Percentiles rank a stretch among this genome's conserved stretches.
Conservation (phyloP, 1,284 basidiomycete species). For the Dichomitus squalens region DNA sequence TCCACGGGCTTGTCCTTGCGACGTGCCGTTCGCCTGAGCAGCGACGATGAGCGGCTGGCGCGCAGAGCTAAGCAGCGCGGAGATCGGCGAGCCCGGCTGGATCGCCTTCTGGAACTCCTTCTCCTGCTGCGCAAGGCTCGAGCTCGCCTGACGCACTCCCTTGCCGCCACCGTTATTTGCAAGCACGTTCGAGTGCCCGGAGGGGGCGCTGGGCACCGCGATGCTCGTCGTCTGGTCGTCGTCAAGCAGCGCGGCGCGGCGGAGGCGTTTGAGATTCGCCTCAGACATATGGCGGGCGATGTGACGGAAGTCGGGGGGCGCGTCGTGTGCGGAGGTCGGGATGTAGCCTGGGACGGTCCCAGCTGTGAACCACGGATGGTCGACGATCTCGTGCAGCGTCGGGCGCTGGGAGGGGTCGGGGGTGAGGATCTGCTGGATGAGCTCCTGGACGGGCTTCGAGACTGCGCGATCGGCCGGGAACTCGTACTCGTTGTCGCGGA, state of each 20-base stretch:
- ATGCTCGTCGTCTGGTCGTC: constrained; percentile 53
- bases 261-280: constrained; percentile 69
- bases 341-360: constrained; percentile 85
- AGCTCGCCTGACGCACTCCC: constrained; percentile 46
- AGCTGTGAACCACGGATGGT: constrained; percentile 83
- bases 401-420: constrained; percentile 82
- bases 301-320: constrained; percentile 72
- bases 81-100: constrained; percentile 93
- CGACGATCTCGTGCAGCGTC: constrained; percentile 83
- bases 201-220: constrained; percentile 37
- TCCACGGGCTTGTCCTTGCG: constrained; percentile 19
- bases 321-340: constrained; percentile 77
- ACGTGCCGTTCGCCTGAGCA: constrained; percentile 30
- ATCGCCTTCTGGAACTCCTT: constrained; percentile 95
- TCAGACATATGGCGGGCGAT: constrained; percentile 67
- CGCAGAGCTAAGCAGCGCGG: constrained; percentile 87
- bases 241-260: constrained; percentile 62
- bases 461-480: constrained; percentile 83
- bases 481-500: constrained; percentile 92
- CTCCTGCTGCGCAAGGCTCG: constrained; percentile 84
- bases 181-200: not conserved
- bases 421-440: constrained; percentile 87
- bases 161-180: constrained; percentile 28
- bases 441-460: constrained; percentile 72
- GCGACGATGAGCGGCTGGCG: constrained; percentile 86